Conservation (phyloP, 805 yeast genomes). For the Candida silvicultrix region DNA sequence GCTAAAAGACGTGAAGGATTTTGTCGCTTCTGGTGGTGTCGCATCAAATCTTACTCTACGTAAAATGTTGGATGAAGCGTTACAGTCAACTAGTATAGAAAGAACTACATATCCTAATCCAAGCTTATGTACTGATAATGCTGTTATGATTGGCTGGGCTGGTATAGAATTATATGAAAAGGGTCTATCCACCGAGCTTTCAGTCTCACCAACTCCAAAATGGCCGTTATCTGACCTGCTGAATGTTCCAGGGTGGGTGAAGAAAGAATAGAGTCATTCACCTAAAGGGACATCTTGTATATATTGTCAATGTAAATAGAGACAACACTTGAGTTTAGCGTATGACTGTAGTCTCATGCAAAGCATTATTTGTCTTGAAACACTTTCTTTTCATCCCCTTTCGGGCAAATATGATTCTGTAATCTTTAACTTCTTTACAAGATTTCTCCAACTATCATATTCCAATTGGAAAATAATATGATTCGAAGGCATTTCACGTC, state of each 20-base stretch:
- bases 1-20: slow-evolving; percentile 37
- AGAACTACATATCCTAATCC: slow-evolving; percentile 62
- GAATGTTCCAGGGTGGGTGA: slow-evolving; percentile 46
- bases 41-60: slow-evolving; percentile 67
- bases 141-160: slow-evolving; percentile 97
- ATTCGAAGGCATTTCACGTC: slow-evolving; percentile 27
- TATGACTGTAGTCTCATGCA: too few relatives aligned
- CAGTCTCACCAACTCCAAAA: slow-evolving; percentile 59
- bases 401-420: slow-evolving; percentile 46
- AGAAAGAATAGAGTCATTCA: background rate
- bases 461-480: slow-evolving; percentile 76
- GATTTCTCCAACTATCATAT: slow-evolving; percentile 53
- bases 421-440: slow-evolving; percentile 51
- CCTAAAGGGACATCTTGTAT: too few relatives aligned
- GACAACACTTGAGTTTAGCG: too few relatives aligned
- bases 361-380: too few relatives aligned
- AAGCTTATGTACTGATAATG: slow-evolving; percentile 85
- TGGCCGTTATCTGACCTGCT: slow-evolving; percentile 70
- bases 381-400: slow-evolving; percentile 25
- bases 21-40: slow-evolving; percentile 93
- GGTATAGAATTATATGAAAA: slow-evolving; percentile 80
- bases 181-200: slow-evolving; percentile 38
- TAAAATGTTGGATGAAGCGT: slow-evolving; percentile 33
- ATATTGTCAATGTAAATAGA: too few relatives aligned
- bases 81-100: slow-evolving; percentile 26